Evolutionary conservation across 1,139 yeast genomes (phyloP).

Genomic region (Suhomyces yuchorum): DNA sequence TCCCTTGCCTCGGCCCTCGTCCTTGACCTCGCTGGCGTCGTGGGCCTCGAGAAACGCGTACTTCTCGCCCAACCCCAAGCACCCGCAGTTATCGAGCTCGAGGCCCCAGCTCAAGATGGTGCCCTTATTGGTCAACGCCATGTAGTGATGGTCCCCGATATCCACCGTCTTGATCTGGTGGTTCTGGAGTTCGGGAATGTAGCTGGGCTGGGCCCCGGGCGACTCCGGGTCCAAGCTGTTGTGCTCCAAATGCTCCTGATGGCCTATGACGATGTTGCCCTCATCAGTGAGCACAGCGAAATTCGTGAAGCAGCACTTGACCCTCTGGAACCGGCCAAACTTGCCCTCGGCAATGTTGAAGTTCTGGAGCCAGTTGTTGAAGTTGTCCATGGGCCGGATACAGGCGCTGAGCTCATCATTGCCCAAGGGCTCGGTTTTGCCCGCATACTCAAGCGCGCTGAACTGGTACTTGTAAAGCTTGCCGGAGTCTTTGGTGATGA

Average conservation of each 20-base stretch:
- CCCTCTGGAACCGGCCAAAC: conserved; percentile 39
- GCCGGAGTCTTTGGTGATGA: conserved; percentile 46
- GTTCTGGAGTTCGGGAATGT: conserved; percentile 51
- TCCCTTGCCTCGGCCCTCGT: conserved; percentile 37
- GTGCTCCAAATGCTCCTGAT: conserved; percentile 19
- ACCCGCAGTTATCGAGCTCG: conserved; percentile 66
- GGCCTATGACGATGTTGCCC: conserved; percentile 52
- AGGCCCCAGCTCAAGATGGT: conserved; percentile 69
- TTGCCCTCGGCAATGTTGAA: conserved; percentile 21
- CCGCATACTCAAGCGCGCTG: conserved; percentile 23
- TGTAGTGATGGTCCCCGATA: conserved; percentile 73
- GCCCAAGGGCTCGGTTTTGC: conserved; percentile 9
- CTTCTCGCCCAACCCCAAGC: conserved; percentile 64
- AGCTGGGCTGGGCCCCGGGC: conserved; percentile 24
- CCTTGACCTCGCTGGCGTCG: conserved; percentile 22
- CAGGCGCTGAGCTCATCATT: conserved; percentile 14
- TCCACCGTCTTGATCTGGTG: conserved; percentile 56
- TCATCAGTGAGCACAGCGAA: conserved; percentile 58
- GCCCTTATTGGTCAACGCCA: conserved; percentile 65
- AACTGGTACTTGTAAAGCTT: conserved; percentile 44
- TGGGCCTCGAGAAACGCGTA: conserved; percentile 25
- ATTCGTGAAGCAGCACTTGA: conserved; percentile 51
- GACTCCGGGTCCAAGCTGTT: conserved; percentile 7
- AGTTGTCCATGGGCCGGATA: conserved; percentile 20
- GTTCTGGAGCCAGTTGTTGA: conserved; percentile 35